These are phyloP conservation scores for Tetradesmus obliquus DNA, from an alignment of 139 green algal species.

Conservation along the genomic window DNA sequence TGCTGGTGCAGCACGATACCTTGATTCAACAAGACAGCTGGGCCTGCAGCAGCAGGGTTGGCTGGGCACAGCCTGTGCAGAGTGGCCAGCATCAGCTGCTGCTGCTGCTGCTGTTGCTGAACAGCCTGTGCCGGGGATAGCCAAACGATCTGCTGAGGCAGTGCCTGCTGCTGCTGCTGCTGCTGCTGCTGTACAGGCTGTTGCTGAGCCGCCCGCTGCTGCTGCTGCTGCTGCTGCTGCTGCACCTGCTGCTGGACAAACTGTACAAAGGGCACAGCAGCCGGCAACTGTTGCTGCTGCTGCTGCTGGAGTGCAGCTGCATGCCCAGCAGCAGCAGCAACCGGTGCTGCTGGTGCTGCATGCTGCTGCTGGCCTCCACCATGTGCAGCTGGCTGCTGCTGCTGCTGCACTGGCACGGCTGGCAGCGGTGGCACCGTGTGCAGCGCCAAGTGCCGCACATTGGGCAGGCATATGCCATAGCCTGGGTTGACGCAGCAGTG, in stretches of 20 bases:
- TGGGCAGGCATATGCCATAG: not conserved
- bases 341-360: not conserved
- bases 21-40: too few relatives aligned
- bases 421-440: not conserved
- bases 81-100: not conserved
- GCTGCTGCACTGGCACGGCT: not conserved
- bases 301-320: not conserved
- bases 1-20: not conserved
- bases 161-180: not conserved
- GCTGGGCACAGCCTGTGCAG: not conserved
- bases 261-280: not conserved
- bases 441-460: not conserved
- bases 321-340: not conserved
- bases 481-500: slow-evolving; percentile 21
- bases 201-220: not conserved
- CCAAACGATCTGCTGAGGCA: not conserved
- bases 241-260: not conserved
- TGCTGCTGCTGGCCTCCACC: not conserved
- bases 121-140: not conserved
- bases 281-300: not conserved
- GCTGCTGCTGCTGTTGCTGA: slow-evolving; percentile 1
- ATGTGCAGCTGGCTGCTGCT: not conserved
- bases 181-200: not conserved
- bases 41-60: not conserved
- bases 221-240: slow-evolving; percentile 24